Base-by-base conservation (phyloP, 2,329 filamentous ascomycete genomes). In the Pseudocercospora musae region DNA sequence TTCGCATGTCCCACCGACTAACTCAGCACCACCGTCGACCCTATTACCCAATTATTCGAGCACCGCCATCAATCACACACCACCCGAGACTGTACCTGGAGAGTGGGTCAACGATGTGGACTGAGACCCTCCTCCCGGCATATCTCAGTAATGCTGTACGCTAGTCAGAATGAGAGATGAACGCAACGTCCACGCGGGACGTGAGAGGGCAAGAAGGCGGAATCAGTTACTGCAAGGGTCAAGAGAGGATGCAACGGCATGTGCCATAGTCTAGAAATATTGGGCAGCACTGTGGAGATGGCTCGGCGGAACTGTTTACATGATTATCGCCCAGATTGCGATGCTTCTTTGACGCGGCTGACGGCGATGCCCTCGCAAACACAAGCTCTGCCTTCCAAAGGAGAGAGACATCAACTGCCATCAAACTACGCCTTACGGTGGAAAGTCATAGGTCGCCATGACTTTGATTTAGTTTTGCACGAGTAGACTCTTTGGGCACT, bases 71-170 rank as follows among this genome's bases (percentile, higher is more conserved):
- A 15, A 33, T 10, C 31, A 33, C 9, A 33, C 31, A 10, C 10
- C 52, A 20, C 9, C 23, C 15, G 13, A 29, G 11, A 54, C 27
- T 33, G 23, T 20, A 33, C 2, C 52, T 54, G 52, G 33, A 29
- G 52, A 56, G 18, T 56, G 53, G 53, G 33, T 56, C 11, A 56
- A 56, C n/a, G 53, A 56, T 4, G 33, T 56, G 53, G 53, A 56
- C 33, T 56, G 53, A 56, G 21, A 15, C 21, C 3, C 25, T 23
- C 21, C 7, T 15, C 23, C 3, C 1, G 21, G 13, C 25, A 27
- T 2, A 29, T 11, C 5, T 9, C 21, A 25, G 4, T 20, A 15
- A n/a, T n/a, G 21, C 7, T 40, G 4, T 18, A 40, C 37, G n/a
- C 15, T 29, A 3, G 10, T 11, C 44, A 23, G 44, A 13, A 48